phyloP scores from a whole-genome alignment of 2,329 filamentous ascomycete genomes.

The Curvularia sp. region DNA sequence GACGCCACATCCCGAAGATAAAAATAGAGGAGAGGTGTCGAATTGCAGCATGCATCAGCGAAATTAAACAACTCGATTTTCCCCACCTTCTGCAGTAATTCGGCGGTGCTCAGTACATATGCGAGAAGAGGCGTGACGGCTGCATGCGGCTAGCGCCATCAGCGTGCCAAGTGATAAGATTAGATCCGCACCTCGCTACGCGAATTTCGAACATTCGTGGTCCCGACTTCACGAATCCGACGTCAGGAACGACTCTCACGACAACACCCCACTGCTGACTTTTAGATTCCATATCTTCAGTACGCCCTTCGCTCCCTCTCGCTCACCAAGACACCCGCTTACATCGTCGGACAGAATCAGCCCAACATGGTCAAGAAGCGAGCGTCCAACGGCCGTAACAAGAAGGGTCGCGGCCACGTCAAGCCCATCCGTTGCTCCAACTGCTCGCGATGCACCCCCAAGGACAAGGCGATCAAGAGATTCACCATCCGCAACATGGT shows the following conservation, averaged over 20 bases:
- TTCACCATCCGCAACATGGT: conserved; percentile 99
- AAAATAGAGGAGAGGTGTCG: neutral
- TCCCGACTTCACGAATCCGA: conserved; percentile 23
- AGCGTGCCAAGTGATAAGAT: conserved; percentile 43
- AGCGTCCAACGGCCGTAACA: conserved; percentile 92
- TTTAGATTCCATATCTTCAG: conserved; percentile 48
- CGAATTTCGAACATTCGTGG: conserved; percentile 36
- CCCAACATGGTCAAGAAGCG: conserved; percentile 78
- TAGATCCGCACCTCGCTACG: conserved; percentile 33
- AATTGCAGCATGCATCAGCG: neutral
- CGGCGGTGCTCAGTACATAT: neutral
- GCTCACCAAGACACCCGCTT: conserved; percentile 20
- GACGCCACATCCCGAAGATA: neutral
- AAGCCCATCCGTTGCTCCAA: conserved; percentile 97
- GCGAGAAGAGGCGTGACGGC: neutral
- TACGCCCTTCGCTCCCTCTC: conserved; percentile 30
- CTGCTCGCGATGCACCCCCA: conserved; percentile 84
- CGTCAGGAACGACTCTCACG: conserved; percentile 37
- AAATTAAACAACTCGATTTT: neutral
- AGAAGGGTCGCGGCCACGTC: conserved; percentile 99
- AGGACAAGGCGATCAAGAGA: conserved; percentile 99
- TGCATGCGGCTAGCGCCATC: conserved; percentile 12
- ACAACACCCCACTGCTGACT: conserved; percentile 47
- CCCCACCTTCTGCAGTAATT: neutral
- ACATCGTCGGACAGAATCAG: conserved; percentile 53